phyloP scores from a whole-genome alignment of 139 green algal genomes.

The Chlorella sp. region DNA sequence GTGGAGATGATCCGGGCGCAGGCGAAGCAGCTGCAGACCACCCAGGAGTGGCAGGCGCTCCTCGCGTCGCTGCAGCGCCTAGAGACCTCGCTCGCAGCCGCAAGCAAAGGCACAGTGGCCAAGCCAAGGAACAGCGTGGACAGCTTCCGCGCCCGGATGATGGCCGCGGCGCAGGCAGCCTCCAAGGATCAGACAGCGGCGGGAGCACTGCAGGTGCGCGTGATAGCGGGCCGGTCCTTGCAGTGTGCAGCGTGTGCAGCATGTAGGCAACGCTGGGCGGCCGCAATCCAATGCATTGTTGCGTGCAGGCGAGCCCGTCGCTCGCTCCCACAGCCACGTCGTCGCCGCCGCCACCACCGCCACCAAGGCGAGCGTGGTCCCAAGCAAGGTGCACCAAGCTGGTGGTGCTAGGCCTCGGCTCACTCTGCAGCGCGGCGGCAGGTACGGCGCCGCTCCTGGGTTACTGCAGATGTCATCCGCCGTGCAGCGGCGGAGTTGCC shows the following conservation, averaged over 20 bases:
- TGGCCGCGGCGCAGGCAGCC: not conserved
- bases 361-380: not conserved
- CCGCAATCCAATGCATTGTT: not conserved
- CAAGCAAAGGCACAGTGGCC: not conserved
- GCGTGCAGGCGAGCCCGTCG: not conserved
- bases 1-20: too few relatives aligned
- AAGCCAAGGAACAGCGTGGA: not conserved
- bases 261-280: not conserved
- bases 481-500: too few relatives aligned
- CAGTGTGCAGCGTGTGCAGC: too few relatives aligned
- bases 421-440: too few relatives aligned
- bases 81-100: not conserved
- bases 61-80: not conserved
- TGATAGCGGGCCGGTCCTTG: too few relatives aligned
- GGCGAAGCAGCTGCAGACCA: not conserved
- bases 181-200: not conserved
- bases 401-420: not conserved
- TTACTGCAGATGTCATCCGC: not conserved
- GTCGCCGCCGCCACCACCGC: not conserved
- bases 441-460: not conserved
- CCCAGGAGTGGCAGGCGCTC: not conserved
- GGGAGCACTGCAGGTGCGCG: too few relatives aligned
- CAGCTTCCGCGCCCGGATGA: not conserved
- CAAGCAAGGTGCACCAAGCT: not conserved
- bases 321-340: not conserved